Evolutionary conservation across 352 stramenopile species (phyloP), one percentile per base, ranked within the genome.

Genomic region (Pythium plurisporium): DNA sequence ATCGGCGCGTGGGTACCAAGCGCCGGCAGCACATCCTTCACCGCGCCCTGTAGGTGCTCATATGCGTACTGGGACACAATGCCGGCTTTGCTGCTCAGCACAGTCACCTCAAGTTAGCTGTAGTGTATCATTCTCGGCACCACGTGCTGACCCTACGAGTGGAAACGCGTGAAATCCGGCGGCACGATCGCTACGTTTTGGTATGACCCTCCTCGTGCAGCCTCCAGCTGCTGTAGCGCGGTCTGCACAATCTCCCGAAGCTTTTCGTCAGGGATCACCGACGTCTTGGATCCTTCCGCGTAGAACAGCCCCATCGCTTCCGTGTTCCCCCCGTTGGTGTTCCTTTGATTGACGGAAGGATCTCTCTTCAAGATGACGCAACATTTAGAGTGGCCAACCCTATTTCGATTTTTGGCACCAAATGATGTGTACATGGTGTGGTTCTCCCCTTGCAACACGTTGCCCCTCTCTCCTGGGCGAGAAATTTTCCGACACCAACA

Each of bases 1-100:
- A 99, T 98, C n/a, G 96, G 88, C 29, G 89, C 89, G 64, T 99
- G 96, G 22, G 94, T 98, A 3, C 96, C 96, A 19, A 99, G 65
- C 12, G 96, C 94, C 4, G 96, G 96, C 53, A 99, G 78, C 37
- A 99, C 81, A 48, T 97, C 87, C 48, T 70, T 86, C 20, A 97
- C 79, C 20, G 57, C 76, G 11, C 82, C 70, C 41, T 91, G 85
- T 62, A 96, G 84, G 52, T 97, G 87, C 67, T 98, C 94, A 65
- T 98, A 97, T 47, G 96, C 88, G 37, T 91, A 91, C 63, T 95
- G 79, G 2, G 95, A 98, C 29, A 98, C 80, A 55, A 90, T 84
- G n/a, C 95, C 96, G 0, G 95, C 83, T 55, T 92, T 94, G 12
- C 84, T 94, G 54, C 31, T 15, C n/a, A 44, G 7, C n/a, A 20